Percentiles rank a stretch among this genome's conserved stretches.
phyloP scores from a whole-genome alignment of 371 early-diverging fungal genomes.

The Haplosporangium sp. region DNA sequence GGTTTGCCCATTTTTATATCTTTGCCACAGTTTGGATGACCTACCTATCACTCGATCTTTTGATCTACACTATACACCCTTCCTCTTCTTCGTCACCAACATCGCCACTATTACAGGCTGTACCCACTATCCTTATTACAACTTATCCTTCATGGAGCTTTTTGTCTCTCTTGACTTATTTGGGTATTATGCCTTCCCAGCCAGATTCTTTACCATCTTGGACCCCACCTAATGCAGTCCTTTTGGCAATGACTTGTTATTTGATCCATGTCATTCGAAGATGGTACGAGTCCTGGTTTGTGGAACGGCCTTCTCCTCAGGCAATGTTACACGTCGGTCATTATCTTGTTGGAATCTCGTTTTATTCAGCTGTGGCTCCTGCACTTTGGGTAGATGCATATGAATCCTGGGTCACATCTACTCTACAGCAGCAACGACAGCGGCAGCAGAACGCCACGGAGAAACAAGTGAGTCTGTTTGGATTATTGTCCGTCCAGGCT shows the following conservation, averaged over 20 bases:
- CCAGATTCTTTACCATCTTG: conserved; percentile 1
- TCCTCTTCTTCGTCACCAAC: neutral
- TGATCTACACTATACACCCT: conserved; percentile 8
- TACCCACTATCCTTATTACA: neutral
- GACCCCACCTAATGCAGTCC: conserved; percentile 36
- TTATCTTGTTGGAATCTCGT: conserved; percentile 75
- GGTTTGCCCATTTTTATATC: conserved; percentile 79
- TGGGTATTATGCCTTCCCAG: conserved; percentile 35
- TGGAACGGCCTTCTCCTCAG: conserved; percentile 65
- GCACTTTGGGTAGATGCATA: conserved; percentile 63
- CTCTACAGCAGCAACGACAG: neutral
- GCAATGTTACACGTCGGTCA: conserved; percentile 79
- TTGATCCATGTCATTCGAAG: conserved; percentile 69
- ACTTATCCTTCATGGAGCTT: conserved; percentile 27
- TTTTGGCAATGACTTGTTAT: conserved; percentile 63
- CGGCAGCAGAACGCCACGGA: neutral
- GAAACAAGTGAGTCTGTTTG: neutral
- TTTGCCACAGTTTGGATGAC: conserved; percentile 42
- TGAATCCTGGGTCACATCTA: conserved; percentile 40
- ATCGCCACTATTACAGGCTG: neutral
- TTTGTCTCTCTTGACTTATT: conserved; percentile 28
- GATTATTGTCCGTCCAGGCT: conserved; percentile 4
- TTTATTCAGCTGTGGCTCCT: conserved; percentile 71
- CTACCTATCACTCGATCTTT: conserved; percentile 38
- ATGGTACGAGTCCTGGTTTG: conserved; percentile 71